Base-by-base conservation (phyloP, 176 grass and related monocot species). In the Typha latifolia region DNA sequence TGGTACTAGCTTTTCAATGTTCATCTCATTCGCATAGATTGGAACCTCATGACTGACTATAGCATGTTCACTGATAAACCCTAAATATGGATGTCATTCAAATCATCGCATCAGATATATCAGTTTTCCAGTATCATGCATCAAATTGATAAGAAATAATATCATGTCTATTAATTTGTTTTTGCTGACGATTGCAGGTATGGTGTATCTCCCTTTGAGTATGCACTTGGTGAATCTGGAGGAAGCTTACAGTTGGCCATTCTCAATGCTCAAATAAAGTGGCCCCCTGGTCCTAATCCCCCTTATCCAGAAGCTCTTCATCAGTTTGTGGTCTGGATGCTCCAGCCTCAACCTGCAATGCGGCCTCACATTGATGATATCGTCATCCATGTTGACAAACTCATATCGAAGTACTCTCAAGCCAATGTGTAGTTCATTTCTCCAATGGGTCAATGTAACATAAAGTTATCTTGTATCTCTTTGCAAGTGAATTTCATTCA, bases 201-300 rank as follows among this genome's bases (percentile, higher is more conserved):
- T 14, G 79, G 83, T 68, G 81, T 82, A 69, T 99, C 95, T 63
- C 95, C 95, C 32, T 99, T 99, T 48, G 86, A 94, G 66, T 87
- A 94, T 34, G 86, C 71, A 32, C 76, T 93, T 23, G 84, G 81
- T 66, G 95, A 99, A 74, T 89, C 86, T 37, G 86, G 84, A 80
- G 95, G 89, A 66, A 99, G 95, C 66, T 76, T 99, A 76, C 95
- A 99, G 49, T 77, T 99, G 75, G 86, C 95, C 22, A 77, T 94
- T 50, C 73, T 90, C 66, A 94, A 99, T n/a, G 76, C 73, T 1
- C 86, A 93, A 47, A 69, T 99, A 79, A 99, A 99, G 73, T 99
- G 89, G 89, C 86, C 95, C 34, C 55, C 62, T 12, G 77, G 74
- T 61, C 86, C 89, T n/a, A 75, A 49, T 19, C 71, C 79, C 70